A percentile compares a stretch with the other conserved stretches of the same genome.
Conservation (phyloP, 257 asterid species). For the Gynochthodes officinalis region DNA sequence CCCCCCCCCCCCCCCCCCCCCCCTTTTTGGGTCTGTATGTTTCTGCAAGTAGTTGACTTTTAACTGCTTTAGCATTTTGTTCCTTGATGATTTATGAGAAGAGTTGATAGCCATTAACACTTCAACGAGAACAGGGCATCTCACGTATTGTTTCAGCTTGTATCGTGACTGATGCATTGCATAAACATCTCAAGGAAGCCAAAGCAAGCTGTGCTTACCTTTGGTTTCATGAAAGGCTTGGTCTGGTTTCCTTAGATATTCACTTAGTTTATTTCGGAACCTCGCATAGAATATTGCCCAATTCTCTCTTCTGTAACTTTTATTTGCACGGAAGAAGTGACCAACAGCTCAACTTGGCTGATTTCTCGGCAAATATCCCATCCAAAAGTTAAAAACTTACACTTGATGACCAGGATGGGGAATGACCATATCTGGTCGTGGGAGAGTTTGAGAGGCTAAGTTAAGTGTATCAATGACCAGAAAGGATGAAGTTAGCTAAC, state of each 20-base stretch:
- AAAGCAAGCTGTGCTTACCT: neutral
- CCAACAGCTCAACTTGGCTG: neutral
- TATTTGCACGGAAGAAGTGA: neutral
- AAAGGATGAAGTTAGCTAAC: neutral
- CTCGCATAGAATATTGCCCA: neutral
- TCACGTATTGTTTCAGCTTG: neutral
- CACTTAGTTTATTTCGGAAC: too few species aligned
- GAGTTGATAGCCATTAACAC: neutral
- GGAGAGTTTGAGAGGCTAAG: neutral
- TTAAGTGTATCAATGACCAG: neutral
- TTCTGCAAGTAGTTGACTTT: neutral
- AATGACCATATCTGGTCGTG: neutral
- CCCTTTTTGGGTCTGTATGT: neutral
- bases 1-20: too few species aligned
- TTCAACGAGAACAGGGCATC: neutral
- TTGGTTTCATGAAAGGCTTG: neutral
- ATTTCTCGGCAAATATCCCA: neutral
- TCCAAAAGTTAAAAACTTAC: constrained; percentile 6
- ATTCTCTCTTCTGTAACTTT: neutral
- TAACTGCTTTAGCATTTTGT: neutral
- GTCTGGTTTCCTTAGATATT: too few species aligned
- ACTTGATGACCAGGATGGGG: neutral
- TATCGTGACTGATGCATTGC: neutral
- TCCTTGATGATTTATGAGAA: neutral
- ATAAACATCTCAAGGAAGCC: neutral